phyloP scores from a whole-genome alignment of 768 basidiomycete species.

The Filobasidium wieringae region DNA sequence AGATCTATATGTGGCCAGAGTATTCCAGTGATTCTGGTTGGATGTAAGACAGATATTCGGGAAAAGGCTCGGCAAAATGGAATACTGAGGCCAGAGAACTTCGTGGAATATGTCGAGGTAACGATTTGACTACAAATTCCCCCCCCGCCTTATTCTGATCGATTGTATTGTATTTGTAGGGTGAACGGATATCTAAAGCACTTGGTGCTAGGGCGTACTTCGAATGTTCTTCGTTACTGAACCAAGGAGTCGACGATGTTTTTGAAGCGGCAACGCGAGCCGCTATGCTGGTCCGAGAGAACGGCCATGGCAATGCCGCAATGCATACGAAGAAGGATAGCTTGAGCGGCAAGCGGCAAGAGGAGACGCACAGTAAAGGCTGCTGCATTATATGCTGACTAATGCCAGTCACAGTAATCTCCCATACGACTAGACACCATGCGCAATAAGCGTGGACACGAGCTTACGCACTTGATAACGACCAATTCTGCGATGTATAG shows the following conservation, averaged over 20 bases:
- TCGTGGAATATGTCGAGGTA: slow-evolving; percentile 38
- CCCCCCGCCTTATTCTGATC: background rate
- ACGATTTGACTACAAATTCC: slow-evolving; percentile 1
- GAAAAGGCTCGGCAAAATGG: slow-evolving; percentile 36
- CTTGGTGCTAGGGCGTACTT: slow-evolving; percentile 92
- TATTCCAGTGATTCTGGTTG: slow-evolving; percentile 89
- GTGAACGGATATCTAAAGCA: slow-evolving; percentile 62
- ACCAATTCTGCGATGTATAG: no score
- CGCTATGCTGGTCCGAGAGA: slow-evolving; percentile 85
- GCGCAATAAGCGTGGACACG: no score
- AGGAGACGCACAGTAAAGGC: slow-evolving; percentile 11
- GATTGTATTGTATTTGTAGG: slow-evolving; percentile 52
- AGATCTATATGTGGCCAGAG: slow-evolving; percentile 84
- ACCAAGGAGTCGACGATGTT: slow-evolving; percentile 59
- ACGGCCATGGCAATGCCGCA: slow-evolving; percentile 24
- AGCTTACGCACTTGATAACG: no score
- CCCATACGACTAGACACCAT: no score
- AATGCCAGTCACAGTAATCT: no score
- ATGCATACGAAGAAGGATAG: slow-evolving; percentile 6
- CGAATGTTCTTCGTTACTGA: slow-evolving; percentile 70
- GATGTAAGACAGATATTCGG: slow-evolving; percentile 88
- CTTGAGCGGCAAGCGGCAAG: slow-evolving; percentile 2
- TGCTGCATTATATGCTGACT: slow-evolving; percentile 15
- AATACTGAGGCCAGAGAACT: slow-evolving; percentile 26
- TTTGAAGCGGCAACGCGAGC: slow-evolving; percentile 95